Base-by-base conservation (phyloP, 306 rosid genomes). In the Vigna hirtella region DNA sequence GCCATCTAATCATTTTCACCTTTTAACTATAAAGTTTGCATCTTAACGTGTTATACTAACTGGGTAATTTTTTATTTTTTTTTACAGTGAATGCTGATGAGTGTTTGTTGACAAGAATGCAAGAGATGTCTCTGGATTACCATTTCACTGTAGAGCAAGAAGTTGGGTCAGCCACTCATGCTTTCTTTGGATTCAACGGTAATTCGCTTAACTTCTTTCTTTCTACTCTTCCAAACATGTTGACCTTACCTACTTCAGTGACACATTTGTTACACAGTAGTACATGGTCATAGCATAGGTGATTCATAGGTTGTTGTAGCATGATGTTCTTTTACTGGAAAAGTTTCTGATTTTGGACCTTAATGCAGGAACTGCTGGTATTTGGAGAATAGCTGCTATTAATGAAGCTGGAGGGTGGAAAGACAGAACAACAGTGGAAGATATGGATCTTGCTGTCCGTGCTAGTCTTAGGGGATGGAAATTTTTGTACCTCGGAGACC, bases 351-450 rank as follows among this genome's bases (percentile, higher is more conserved):
- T 52, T n/a, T 1, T 66, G 71, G 30, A 34, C 36, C 2, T 78
- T 43, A 77, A 62, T 84, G 78, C 82, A 95, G 99, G 99, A 18
- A 96, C 99, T 43, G 99, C 98, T 40, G 99, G 99, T 66, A 82
- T 96, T 12, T 96, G 99, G 98, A 91, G 99, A 89, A 93, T 96
- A 56, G 98, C 93, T 38, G 99, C 99, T 7, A 96, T 96, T 62
- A 93, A 93, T 11, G 99, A 96, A 83, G 99, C 99, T 0, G 99
- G 99, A 4, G 99, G 99, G 28, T 96, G 99, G 99, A 96, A 96
- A 78, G 99, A 96, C 79, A 85, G 99, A 69, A 96, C 99, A 40
- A 96, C 99, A 0, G 99, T 96, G 57, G 99, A 96, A 76, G 99
- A 96, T 64, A 96, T 96, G 99, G 99, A 96, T 81, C 98, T 96